These are phyloP conservation scores for Marasmius oreades DNA, from an alignment of 1,284 basidiomycete species.

Conservation along the genomic window DNA sequence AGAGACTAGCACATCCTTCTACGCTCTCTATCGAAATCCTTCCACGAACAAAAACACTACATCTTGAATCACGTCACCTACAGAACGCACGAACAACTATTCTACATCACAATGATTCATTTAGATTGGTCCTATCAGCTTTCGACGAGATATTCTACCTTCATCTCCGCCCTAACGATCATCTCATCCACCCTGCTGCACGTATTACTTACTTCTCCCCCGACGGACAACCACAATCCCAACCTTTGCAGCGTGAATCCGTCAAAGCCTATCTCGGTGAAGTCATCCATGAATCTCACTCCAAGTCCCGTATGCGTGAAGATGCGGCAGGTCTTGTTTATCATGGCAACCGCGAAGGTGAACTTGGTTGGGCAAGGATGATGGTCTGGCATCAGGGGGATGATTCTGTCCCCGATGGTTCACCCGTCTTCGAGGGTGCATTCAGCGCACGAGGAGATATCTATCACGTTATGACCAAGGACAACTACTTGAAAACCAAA, in stretches of 20 bases:
- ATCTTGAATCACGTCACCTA: slow-evolving; percentile 13
- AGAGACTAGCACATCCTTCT: slow-evolving; percentile 55
- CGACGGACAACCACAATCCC: slow-evolving; percentile 35
- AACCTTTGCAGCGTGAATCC: slow-evolving; percentile 50
- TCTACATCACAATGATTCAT: slow-evolving; percentile 59
- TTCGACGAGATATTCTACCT: slow-evolving; percentile 63
- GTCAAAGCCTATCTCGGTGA: slow-evolving; percentile 69
- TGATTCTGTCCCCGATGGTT: slow-evolving; percentile 32
- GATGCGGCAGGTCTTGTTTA: slow-evolving; percentile 51
- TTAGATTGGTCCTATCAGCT: slow-evolving; percentile 61
- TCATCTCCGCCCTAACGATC: slow-evolving; percentile 70
- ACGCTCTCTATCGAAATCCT: slow-evolving; percentile 64
- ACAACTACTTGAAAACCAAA: slow-evolving; percentile 65
- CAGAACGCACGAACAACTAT: slow-evolving; percentile 5
- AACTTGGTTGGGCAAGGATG: slow-evolving; percentile 70
- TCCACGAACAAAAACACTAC: slow-evolving; percentile 37
- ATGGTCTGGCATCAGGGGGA: slow-evolving; percentile 69
- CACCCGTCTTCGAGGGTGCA: slow-evolving; percentile 73
- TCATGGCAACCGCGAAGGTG: slow-evolving; percentile 32
- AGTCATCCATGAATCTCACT: slow-evolving; percentile 52
- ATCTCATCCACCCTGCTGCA: slow-evolving; percentile 76
- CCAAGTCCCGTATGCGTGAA: slow-evolving; percentile 53
- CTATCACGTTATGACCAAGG: slow-evolving; percentile 74
- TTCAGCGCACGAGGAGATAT: slow-evolving; percentile 69
- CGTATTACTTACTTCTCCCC: slow-evolving; percentile 59